Base-by-base conservation (phyloP, 169 alveolate species). In the Neospora caninum region DNA sequence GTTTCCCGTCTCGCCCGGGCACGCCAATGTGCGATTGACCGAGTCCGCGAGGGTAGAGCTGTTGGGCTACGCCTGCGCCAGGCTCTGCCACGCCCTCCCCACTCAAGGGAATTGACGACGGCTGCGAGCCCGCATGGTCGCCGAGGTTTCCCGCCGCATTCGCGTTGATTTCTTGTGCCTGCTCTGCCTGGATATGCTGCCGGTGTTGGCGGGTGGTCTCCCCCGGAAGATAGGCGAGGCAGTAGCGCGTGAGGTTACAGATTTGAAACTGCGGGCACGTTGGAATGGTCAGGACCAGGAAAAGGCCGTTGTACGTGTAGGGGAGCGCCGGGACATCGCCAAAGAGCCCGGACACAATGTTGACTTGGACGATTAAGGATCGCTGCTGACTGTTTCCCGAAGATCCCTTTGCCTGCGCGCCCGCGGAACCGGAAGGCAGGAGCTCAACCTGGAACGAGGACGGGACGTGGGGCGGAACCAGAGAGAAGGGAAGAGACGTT, bases 271-370 rank as follows among this genome's bases (percentile, higher is more conserved):
- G 97, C 78, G 98, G 97, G 88, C 96, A 88, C 43, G 92, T 92
- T 0, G 98, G 98, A 39, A 97, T 78, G 53, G 97, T 96, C 36
- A 97, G 96, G 38, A 97, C 96, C 86, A 95, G 94, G 89, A 96
- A 97, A 80, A 95, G 96, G 25, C 98, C 98, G 92, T 97, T 97
- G 93, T 96, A 97, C 54, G 97, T 95, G 92, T 97, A 97, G 13
- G 98, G 98, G 80, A 97, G 87, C 80, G 96, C 96, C 27, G 97
- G 95, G 36, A 96, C 97, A 80, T 96, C 97, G 43, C 97, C 96
- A 88, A 97, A 97, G 64, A 95, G 93, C 34, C 98, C 98, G 27
- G 97, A 95, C 36, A 97, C 95, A 31, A 97, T 96, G 88, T 96
- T 96, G 34, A 97, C 96, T 84, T 97, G 97, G 80, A 97, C 92